Conservation (phyloP, 2,329 filamentous ascomycete species). For the Fragosphaeria purpurea region DNA sequence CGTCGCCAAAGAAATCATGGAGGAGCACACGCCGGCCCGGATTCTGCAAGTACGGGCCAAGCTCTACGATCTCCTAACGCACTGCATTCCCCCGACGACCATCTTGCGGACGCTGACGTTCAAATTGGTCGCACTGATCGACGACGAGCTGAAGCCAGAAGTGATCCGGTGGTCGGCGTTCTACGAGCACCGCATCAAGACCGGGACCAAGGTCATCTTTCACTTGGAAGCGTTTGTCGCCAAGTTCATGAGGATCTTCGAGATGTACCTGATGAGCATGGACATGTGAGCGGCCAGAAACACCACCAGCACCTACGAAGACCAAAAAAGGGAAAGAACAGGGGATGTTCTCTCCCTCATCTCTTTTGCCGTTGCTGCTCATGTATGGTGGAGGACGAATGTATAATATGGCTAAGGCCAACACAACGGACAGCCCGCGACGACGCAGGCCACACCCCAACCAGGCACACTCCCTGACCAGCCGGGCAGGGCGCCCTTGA, state of each 20-base stretch:
- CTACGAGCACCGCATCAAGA: conserved; percentile 90
- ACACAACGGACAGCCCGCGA: too few species aligned
- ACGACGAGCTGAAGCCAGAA: conserved; percentile 82
- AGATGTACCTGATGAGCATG: conserved; percentile 87
- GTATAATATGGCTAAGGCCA: too few species aligned
- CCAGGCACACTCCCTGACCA: too few species aligned
- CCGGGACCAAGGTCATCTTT: conserved; percentile 92
- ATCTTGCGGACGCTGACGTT: conserved; percentile 93
- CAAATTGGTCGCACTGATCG: conserved; percentile 77
- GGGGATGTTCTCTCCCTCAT: too few species aligned
- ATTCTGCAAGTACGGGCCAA: conserved; percentile 84
- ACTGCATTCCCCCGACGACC: conserved; percentile 91
- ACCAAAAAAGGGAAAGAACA: too few species aligned
- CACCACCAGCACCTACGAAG: too few species aligned
- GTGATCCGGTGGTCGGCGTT: conserved; percentile 95
- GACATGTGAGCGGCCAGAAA: conserved; percentile 40
- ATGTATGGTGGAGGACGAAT: too few species aligned
- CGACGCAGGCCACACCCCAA: too few species aligned
- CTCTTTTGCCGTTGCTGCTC: too few species aligned
- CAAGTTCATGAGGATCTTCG: conserved; percentile 93
- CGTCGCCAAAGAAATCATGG: conserved; percentile 87
- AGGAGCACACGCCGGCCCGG: conserved; percentile 80
- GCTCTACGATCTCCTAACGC: conserved; percentile 92
- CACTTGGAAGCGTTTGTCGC: conserved; percentile 97
- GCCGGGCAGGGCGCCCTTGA: too few species aligned